A percentile compares a stretch with the other conserved stretches of the same genome.
These are phyloP conservation scores for Funneliformis geosporum DNA, from an alignment of 192 early-diverging fungal species.

Conservation along the genomic window DNA sequence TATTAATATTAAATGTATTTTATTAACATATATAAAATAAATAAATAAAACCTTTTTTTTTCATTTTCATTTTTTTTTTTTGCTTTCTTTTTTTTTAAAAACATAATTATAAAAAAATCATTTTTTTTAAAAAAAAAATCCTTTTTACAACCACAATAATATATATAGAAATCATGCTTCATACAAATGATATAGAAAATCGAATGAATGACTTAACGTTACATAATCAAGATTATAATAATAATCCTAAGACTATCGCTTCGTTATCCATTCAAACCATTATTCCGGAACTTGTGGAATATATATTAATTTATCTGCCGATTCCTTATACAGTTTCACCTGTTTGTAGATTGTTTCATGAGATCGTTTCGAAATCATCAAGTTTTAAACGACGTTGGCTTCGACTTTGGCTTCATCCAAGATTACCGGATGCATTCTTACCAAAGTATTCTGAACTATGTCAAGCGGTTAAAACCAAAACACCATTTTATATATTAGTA, in stretches of 20 bases:
- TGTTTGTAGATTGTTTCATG: slow-evolving; percentile 22
- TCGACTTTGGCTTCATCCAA: slow-evolving; percentile 28
- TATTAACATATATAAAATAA: too few relatives aligned
- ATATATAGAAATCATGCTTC: too few relatives aligned
- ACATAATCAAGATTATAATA: neutral
- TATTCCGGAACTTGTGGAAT: slow-evolving; percentile 29
- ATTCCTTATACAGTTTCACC: neutral
- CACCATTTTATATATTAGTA: slow-evolving; percentile 30
- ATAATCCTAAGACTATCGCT: neutral
- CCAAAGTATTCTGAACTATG: slow-evolving; percentile 30
- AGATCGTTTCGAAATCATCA: slow-evolving; percentile 5
- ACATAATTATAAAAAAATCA: too few relatives aligned
- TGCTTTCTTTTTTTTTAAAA: neutral
- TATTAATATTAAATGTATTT: too few relatives aligned
- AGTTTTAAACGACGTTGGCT: slow-evolving; percentile 33
- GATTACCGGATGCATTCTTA: slow-evolving; percentile 28
- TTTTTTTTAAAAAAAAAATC: too few relatives aligned
- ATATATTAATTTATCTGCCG: slow-evolving; percentile 23
- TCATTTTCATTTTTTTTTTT: neutral
- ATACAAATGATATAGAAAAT: neutral
- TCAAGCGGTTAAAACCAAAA: slow-evolving; percentile 21
- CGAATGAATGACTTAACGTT: neutral
- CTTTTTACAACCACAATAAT: too few relatives aligned
- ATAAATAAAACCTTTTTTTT: too few relatives aligned
- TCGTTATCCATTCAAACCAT: neutral